These are phyloP conservation scores for Wickerhamiella hasegawae DNA, from an alignment of 805 yeast genomes.

Conservation along the genomic window DNA sequence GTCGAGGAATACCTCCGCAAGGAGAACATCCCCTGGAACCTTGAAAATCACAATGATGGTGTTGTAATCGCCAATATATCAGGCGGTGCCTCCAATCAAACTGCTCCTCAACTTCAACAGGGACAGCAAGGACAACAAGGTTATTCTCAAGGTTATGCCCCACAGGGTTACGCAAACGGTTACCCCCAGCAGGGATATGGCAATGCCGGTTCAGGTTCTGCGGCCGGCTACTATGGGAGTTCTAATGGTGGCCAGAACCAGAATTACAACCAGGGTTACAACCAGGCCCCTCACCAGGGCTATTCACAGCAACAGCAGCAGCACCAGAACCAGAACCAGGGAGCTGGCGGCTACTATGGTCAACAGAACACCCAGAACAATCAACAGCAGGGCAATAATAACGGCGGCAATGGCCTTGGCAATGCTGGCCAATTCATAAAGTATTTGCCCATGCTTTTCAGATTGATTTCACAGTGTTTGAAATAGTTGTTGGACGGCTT, in stretches of 20 bases:
- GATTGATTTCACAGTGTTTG: no score
- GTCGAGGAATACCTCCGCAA: slow-evolving; percentile 61
- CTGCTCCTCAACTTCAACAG: background rate
- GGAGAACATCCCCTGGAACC: slow-evolving; percentile 39
- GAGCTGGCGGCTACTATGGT: no score
- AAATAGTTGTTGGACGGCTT: no score
- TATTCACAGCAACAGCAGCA: slow-evolving; percentile 6
- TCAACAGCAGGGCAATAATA: no score
- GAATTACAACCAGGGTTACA: slow-evolving; percentile 8
- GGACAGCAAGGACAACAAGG: slow-evolving; percentile 5
- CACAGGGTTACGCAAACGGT: background rate
- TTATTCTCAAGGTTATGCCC: no score
- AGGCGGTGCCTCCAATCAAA: slow-evolving; percentile 19
- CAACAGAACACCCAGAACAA: no score
- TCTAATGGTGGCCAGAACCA: slow-evolving; percentile 12
- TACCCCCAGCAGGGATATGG: background rate
- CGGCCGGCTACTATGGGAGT: slow-evolving; percentile 8
- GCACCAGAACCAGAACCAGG: slow-evolving; percentile 4
- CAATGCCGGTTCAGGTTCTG: slow-evolving; percentile 6
- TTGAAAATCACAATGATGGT: slow-evolving; percentile 64
- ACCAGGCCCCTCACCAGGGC: slow-evolving; percentile 7
- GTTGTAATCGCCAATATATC: slow-evolving; percentile 55
- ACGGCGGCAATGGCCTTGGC: no score
- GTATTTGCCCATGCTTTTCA: no score
- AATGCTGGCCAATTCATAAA: no score